phyloP scores from a whole-genome alignment of 2,329 filamentous ascomycete genomes.

The Talaromyces marneffei region DNA sequence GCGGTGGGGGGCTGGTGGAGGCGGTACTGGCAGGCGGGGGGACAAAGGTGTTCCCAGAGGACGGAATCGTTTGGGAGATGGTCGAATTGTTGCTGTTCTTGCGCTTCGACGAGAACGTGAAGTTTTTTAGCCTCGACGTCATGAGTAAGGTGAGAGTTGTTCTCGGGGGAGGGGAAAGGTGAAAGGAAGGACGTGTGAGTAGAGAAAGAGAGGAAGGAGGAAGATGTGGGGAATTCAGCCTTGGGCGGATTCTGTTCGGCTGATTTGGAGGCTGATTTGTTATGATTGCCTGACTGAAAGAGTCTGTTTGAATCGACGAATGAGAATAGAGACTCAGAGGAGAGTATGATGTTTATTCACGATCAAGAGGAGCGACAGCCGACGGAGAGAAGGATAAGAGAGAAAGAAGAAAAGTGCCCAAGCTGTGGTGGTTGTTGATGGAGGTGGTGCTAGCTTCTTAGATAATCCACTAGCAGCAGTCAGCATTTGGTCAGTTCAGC shows the following conservation, averaged over 20 bases:
- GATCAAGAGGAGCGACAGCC: not conserved
- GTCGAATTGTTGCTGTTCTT: constrained; percentile 46
- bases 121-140: constrained; percentile 47
- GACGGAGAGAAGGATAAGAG: not conserved
- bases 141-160: constrained; percentile 41
- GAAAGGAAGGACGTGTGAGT: constrained; percentile 14
- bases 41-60: constrained; percentile 26
- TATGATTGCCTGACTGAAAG: not conserved
- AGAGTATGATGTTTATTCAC: not conserved
- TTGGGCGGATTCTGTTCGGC: not conserved
- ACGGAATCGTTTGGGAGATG: constrained; percentile 24
- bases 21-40: constrained; percentile 32
- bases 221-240: constrained; percentile 7
- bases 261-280: not conserved
- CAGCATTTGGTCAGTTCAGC: not conserved
- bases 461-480: not conserved
- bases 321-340: not conserved
- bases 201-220: constrained; percentile 4
- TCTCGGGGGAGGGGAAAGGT: constrained; percentile 13
- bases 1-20: constrained; percentile 32
- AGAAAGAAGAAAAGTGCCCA: not conserved
- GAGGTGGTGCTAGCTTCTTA: not conserved
- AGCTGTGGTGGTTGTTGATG: not conserved
- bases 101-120: constrained; percentile 43
- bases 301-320: not conserved